A percentile compares a stretch with the other conserved stretches of the same genome.
phyloP scores from a whole-genome alignment of 345 rosid genomes.

The Alliaria petiolata region DNA sequence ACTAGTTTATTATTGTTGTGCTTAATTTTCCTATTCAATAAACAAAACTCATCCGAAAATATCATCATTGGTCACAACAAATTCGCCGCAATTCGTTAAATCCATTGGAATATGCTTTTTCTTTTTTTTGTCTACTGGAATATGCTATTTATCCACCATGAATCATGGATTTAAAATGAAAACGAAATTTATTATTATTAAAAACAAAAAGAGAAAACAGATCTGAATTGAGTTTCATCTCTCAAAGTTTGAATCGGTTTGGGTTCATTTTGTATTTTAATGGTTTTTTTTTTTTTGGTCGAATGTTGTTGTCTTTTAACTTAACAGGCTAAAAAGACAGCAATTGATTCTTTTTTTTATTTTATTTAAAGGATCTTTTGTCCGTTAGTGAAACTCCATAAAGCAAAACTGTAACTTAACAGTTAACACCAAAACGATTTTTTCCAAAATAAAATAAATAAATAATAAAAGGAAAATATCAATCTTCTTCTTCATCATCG shows the following conservation, averaged over 20 bases:
- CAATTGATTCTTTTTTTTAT: not conserved
- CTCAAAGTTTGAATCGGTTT: not conserved
- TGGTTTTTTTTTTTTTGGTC: too few relatives aligned
- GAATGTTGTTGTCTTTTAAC: not conserved
- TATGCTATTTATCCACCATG: not conserved
- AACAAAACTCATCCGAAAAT: not conserved
- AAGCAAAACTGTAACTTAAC: not conserved
- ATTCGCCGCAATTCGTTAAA: not conserved
- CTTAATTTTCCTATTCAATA: too few relatives aligned
- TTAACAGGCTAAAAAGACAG: too few relatives aligned
- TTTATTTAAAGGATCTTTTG: slow-evolving; percentile 8
- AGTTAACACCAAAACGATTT: not conserved
- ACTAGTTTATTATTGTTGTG: too few relatives aligned
- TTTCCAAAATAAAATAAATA: not conserved
- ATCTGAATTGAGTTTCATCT: slow-evolving; percentile 21
- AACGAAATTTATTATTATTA: not conserved
- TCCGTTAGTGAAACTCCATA: not conserved
- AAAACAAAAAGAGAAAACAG: slow-evolving; percentile 3
- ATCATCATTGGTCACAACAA: not conserved
- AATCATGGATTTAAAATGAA: too few relatives aligned
- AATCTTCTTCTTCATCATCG: not conserved
- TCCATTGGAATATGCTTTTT: too few relatives aligned
- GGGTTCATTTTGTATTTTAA: not conserved
- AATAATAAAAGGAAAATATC: too few relatives aligned
- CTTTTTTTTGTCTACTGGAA: too few relatives aligned